Evolutionary conservation across 805 yeast species (phyloP).

Genomic region (Zygosaccharomyces bisporus): DNA sequence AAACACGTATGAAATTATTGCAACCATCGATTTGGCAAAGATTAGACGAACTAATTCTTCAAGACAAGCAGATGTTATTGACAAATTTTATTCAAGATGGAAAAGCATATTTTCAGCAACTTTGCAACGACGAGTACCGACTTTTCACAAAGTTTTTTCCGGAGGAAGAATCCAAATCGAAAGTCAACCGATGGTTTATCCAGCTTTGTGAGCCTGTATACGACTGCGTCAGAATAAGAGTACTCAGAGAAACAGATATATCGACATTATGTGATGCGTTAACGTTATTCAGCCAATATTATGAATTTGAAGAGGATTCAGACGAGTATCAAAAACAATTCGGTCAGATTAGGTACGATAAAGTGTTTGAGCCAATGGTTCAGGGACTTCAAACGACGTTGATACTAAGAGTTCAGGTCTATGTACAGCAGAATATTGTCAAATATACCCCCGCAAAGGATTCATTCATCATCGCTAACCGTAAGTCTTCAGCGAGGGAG

Average conservation of each 20-base stretch:
- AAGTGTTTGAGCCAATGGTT: slow-evolving; percentile 63
- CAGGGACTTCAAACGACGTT: slow-evolving; percentile 77
- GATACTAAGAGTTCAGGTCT: slow-evolving; percentile 72
- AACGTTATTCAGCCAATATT: slow-evolving; percentile 61
- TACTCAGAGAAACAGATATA: slow-evolving; percentile 69
- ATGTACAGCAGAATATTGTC: slow-evolving; percentile 64
- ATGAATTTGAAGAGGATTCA: slow-evolving; percentile 56
- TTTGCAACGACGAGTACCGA: slow-evolving; percentile 57
- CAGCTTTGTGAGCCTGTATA: slow-evolving; percentile 73
- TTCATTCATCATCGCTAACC: slow-evolving; percentile 59
- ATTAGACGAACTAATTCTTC: slow-evolving; percentile 30
- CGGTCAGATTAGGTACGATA: slow-evolving; percentile 45
- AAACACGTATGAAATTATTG: slow-evolving; percentile 50
- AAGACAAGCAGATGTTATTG: slow-evolving; percentile 34
- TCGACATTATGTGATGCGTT: slow-evolving; percentile 70
- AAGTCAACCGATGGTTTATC: slow-evolving; percentile 56
- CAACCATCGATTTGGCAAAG: slow-evolving; percentile 40
- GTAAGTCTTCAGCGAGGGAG: slow-evolving; percentile 24
- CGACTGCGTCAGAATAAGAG: slow-evolving; percentile 59
- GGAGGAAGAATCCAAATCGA: slow-evolving; percentile 34
- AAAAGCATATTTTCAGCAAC: slow-evolving; percentile 54
- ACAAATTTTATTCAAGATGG: slow-evolving; percentile 61
- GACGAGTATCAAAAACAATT: slow-evolving; percentile 32
- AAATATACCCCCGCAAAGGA: slow-evolving; percentile 62
- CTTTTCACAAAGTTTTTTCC: slow-evolving; percentile 56